These are phyloP conservation scores for Lactuca saligna DNA, from an alignment of 129 eudicot species.

Conservation along the genomic window DNA sequence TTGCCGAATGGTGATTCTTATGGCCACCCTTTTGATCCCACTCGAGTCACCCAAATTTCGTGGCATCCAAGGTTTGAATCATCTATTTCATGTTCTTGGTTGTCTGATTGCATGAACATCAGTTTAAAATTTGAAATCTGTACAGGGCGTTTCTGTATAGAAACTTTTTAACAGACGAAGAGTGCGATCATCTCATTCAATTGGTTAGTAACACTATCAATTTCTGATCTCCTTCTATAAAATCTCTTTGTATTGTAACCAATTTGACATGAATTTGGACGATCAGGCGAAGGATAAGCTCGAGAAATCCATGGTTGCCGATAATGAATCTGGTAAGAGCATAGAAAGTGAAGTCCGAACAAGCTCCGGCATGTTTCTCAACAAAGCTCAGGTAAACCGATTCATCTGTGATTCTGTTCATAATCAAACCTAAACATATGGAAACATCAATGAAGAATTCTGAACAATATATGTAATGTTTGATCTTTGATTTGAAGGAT, in stretches of 20 bases:
- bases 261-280: constrained; percentile 16
- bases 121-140: background rate
- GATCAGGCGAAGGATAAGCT: constrained; percentile 72
- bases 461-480: too few relatives aligned
- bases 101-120: constrained; percentile 2
- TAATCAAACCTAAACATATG: background rate
- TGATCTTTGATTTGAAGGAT: constrained; percentile 39
- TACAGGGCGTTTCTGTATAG: constrained; percentile 79
- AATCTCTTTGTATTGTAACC: background rate
- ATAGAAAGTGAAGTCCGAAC: constrained; percentile 86
- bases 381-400: constrained; percentile 59
- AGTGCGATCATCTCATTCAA: constrained; percentile 85
- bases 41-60: constrained; percentile 73
- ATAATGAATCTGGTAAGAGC: constrained; percentile 91
- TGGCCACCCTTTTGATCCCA: constrained; percentile 58
- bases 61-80: constrained; percentile 70
- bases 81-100: background rate
- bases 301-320: constrained; percentile 94
- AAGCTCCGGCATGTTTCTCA: constrained; percentile 93
- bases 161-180: constrained; percentile 71
- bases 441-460: background rate
- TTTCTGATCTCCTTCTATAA: background rate
- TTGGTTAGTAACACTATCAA: constrained; percentile 36
- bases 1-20: constrained; percentile 57
- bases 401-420: background rate